Base-by-base conservation (phyloP, 2,329 filamentous ascomycete genomes). In the Aspergillus sp. region DNA sequence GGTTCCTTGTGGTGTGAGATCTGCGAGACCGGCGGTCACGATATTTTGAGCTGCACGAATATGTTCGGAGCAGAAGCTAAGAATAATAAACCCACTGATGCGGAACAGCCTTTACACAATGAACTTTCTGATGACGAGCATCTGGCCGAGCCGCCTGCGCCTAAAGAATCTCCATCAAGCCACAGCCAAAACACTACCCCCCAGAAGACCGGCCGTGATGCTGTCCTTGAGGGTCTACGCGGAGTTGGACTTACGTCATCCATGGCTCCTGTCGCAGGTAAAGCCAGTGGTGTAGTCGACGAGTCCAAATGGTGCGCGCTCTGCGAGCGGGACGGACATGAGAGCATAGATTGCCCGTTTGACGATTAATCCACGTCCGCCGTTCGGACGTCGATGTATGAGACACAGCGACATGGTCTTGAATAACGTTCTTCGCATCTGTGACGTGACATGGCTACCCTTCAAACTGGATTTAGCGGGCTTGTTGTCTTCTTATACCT, bases 301-400 rank as follows among this genome's bases (percentile, higher is more conserved):
- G 85, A 88, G 54, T 85, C 88, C 61, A 97, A 96, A 77, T 99
- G 95, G 95, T 99, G 95, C 75, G 95, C 95, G 15, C 81, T 98
- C 44, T 99, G 95, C 72, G 95, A 99, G 80, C 86, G 91, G 61
- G 95, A 99, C 69, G 95, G 95, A 13, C 95, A 99, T 72, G 90
- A 97, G 75, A 97, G 93, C 69, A 93, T 96, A 60, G 91, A 96
- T 74, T 96, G 93, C 75, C 92, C 93, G 12, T 89, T 96, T 74
- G 93, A 96, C 76, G 91, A 96, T 74, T 77, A 72, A 60, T 47
- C 11, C 20, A 11, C n/a, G 42, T 12, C 34, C 24, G 39, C 18
- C 17, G 26, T 22, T 44, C 17, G 30, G 36, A 56, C 54, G 44
- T 43, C 41, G 45, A 55, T 56, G 38, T 52, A 51, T 52, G 56